Evolutionary conservation across 225 moss, liverwort and hornwort genomes (phyloP).

Genomic region (Polytrichum commune): DNA sequence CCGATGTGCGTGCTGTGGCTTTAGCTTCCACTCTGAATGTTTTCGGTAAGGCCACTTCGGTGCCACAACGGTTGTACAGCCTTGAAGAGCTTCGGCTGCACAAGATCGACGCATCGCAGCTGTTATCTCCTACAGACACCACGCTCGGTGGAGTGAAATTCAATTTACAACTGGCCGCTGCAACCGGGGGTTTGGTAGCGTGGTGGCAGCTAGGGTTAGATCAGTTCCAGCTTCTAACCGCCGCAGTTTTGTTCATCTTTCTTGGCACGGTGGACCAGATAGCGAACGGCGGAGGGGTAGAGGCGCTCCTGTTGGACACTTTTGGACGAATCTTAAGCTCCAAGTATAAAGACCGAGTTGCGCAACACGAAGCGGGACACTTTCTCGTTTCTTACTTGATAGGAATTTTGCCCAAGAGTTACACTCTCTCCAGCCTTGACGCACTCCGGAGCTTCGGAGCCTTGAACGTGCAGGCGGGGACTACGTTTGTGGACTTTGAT

Average conservation of each 20-base stretch:
- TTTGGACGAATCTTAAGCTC: slow-evolving; percentile 71
- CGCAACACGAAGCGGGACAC: slow-evolving; percentile 98
- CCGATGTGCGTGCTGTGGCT: slow-evolving; percentile 70
- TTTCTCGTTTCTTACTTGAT: slow-evolving; percentile 89
- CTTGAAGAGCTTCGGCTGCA: slow-evolving; percentile 85
- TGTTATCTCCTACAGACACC: slow-evolving; percentile 74
- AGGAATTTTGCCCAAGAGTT: slow-evolving; percentile 91
- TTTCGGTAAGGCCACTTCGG: slow-evolving; percentile 78
- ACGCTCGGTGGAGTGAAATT: slow-evolving; percentile 74
- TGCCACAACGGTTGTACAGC: slow-evolving; percentile 82
- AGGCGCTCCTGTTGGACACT: slow-evolving; percentile 74
- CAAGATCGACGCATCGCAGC: slow-evolving; percentile 78
- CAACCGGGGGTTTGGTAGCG: slow-evolving; percentile 50
- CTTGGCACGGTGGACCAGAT: slow-evolving; percentile 93
- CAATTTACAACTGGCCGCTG: slow-evolving; percentile 61
- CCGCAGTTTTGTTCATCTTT: slow-evolving; percentile 61
- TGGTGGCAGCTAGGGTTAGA: slow-evolving; percentile 76
- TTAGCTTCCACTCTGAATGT: slow-evolving; percentile 59
- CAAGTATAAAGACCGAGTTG: slow-evolving; percentile 82
- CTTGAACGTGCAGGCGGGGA: slow-evolving; percentile 93
- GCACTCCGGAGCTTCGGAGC: slow-evolving; percentile 64
- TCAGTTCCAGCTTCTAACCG: slow-evolving; percentile 61
- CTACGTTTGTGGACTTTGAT: slow-evolving; percentile 88
- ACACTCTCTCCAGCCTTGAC: slow-evolving; percentile 87
- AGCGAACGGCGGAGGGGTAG: slow-evolving; percentile 77